phyloP scores from a whole-genome alignment of 352 stramenopile genomes.

The Pythium pyrilobum region DNA sequence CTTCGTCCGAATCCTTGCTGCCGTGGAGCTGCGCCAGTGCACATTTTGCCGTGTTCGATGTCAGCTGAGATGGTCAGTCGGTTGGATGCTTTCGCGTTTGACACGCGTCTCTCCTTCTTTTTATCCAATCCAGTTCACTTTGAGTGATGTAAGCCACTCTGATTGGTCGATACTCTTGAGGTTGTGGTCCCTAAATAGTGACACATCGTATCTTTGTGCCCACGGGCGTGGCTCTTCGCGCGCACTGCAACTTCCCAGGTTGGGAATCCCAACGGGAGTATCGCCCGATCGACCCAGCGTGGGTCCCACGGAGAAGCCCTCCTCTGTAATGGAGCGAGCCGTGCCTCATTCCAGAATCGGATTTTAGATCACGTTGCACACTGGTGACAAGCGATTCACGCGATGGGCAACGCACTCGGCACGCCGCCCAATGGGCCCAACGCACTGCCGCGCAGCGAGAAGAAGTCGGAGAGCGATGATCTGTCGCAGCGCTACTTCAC shows the following conservation, averaged over 20 bases:
- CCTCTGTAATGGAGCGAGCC: too few species aligned
- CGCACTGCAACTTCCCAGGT: neutral
- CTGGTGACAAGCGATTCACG: neutral
- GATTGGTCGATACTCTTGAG: constrained; percentile 1
- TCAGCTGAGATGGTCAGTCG: too few species aligned
- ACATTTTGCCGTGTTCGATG: too few species aligned
- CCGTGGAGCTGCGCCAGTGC: too few species aligned
- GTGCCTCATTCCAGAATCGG: too few species aligned
- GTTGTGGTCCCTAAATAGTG: constrained; percentile 12
- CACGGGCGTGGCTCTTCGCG: neutral
- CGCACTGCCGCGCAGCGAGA: neutral
- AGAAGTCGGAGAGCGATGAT: neutral
- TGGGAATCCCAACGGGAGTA: too few species aligned
- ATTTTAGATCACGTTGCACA: too few species aligned
- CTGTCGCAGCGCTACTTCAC: constrained; percentile 59
- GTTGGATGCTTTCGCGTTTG: constrained; percentile 1
- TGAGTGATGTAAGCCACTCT: neutral
- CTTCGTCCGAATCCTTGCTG: too few species aligned
- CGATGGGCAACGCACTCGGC: constrained; percentile 25
- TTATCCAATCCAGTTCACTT: neutral
- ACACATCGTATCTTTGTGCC: constrained; percentile 14
- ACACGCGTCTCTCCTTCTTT: constrained; percentile 6
- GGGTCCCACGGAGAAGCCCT: too few species aligned
- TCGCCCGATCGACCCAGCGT: too few species aligned
- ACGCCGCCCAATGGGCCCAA: constrained; percentile 14